These are phyloP conservation scores for Erodium texanum DNA, from an alignment of 441 rosid species.

Conservation along the genomic window DNA sequence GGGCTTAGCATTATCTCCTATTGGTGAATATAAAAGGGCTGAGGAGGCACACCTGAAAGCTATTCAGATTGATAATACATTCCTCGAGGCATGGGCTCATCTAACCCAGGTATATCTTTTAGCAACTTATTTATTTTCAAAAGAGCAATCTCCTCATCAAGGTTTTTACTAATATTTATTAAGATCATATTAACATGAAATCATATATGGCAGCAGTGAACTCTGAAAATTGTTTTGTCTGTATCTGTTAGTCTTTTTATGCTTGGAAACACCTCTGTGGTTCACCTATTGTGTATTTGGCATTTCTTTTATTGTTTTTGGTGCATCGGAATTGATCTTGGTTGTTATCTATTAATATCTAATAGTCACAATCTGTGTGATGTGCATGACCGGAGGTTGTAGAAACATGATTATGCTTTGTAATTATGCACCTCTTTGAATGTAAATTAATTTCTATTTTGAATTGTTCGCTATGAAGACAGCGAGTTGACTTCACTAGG, in stretches of 20 bases:
- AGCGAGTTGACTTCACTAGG: background rate
- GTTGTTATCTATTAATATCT: background rate
- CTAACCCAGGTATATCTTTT: slow-evolving; percentile 58
- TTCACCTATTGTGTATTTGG: background rate
- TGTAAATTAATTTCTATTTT: no score
- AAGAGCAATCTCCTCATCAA: background rate
- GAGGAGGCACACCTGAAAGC: slow-evolving; percentile 88
- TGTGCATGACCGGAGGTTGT: background rate
- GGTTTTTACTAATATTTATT: background rate
- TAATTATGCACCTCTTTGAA: background rate
- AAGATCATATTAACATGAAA: background rate
- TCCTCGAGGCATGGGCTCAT: slow-evolving; percentile 93
- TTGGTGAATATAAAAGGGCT: slow-evolving; percentile 73
- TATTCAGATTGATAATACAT: slow-evolving; percentile 66
- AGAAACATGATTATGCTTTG: background rate
- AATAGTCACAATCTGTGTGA: background rate
- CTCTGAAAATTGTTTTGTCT: background rate
- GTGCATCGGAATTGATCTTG: slow-evolving; percentile 1
- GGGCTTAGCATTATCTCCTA: slow-evolving; percentile 76
- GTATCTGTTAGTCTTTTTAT: background rate
- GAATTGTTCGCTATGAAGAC: background rate
- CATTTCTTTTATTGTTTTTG: background rate
- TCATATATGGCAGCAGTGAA: background rate
- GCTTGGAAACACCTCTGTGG: background rate
- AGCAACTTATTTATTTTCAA: background rate